Percentiles rank a stretch among this genome's conserved stretches.
Conservation (phyloP, 768 basidiomycete species). For the Tulasnella calospora region DNA sequence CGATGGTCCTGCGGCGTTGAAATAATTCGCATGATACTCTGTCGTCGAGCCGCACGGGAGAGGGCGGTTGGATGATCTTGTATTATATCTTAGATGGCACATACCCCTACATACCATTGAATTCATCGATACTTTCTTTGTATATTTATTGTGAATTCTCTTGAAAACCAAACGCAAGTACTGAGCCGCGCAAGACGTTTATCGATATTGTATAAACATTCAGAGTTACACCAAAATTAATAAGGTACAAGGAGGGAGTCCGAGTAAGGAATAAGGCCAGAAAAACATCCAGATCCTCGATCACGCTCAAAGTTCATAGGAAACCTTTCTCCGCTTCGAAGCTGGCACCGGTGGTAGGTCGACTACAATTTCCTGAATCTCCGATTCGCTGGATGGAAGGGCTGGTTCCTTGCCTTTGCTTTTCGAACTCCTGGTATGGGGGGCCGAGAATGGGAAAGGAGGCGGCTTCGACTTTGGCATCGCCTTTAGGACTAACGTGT, state of each 20-base stretch:
- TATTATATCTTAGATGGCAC: neutral
- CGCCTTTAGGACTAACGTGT: neutral
- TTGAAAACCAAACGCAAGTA: neutral
- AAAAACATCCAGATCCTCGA: neutral
- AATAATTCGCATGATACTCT: neutral
- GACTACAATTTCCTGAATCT: neutral
- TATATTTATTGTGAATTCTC: neutral
- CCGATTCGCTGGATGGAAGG: neutral
- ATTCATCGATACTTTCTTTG: neutral
- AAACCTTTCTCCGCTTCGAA: neutral
- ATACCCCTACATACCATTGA: neutral
- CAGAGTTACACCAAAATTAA: neutral
- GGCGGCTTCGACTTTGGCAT: neutral
- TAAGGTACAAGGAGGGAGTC: neutral
- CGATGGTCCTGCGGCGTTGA: constrained; percentile 13
- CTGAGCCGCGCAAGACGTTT: neutral
- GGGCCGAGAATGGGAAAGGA: neutral
- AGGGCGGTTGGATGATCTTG: neutral
- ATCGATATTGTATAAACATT: neutral
- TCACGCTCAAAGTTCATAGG: neutral
- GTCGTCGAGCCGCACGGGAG: neutral
- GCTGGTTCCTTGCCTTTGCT: neutral
- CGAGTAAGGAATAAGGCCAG: neutral
- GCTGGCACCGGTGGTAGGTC: neutral
- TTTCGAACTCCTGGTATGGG: neutral